Evolutionary conservation across 2,329 filamentous ascomycete species (phyloP).

Genomic region (Apiospora marii): DNA sequence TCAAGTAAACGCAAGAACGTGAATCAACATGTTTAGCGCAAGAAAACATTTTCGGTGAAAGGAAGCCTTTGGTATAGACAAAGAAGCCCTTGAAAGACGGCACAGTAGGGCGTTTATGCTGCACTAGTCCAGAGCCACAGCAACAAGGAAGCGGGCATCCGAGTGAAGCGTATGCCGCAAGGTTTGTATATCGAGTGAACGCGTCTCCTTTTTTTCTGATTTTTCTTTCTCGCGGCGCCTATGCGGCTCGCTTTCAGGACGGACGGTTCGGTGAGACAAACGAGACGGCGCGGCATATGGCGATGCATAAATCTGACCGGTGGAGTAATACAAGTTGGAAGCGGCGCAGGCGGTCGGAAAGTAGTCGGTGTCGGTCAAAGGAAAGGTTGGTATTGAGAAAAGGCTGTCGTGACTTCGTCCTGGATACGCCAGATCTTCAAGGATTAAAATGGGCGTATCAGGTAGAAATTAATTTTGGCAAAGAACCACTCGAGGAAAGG

Average conservation of each 20-base stretch:
- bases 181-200: constrained; percentile 6
- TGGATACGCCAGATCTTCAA: constrained; percentile 50
- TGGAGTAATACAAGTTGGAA: constrained; percentile 29
- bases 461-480: constrained; percentile 47
- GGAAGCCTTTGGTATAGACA: constrained; percentile 42
- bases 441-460: constrained; percentile 51
- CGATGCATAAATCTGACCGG: constrained; percentile 15
- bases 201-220: not conserved
- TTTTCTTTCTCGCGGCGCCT: not conserved
- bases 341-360: constrained; percentile 31
- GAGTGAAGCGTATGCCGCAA: constrained; percentile 23
- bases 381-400: constrained; percentile 45
- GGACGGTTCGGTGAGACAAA: constrained; percentile 15
- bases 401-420: constrained; percentile 57
- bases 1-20: constrained; percentile 39
- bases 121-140: constrained; percentile 36
- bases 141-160: constrained; percentile 30
- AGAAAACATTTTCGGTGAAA: constrained; percentile 29
- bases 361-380: constrained; percentile 40
- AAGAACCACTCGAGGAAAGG: constrained; percentile 37
- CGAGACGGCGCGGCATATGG: constrained; percentile 9
- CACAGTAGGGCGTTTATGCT: constrained; percentile 31
- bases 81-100: constrained; percentile 32
- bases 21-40: constrained; percentile 23
- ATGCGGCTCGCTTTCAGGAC: not conserved